Percentiles rank a stretch among this genome's conserved stretches.
These are phyloP conservation scores for Barnettozyma wickerhamii DNA, from an alignment of 805 yeast genomes.

Conservation along the genomic window DNA sequence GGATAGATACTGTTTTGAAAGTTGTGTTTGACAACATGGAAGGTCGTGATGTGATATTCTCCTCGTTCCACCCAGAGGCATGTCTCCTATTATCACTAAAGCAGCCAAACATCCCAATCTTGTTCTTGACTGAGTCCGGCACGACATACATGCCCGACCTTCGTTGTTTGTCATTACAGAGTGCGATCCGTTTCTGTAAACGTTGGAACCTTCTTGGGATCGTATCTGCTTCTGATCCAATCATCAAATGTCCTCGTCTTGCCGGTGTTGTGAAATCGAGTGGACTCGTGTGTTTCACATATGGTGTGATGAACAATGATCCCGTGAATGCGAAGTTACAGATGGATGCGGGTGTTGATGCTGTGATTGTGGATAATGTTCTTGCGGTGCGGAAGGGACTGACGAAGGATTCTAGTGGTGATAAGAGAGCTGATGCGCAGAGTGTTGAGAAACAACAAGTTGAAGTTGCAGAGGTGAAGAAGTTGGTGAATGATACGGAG, in stretches of 20 bases:
- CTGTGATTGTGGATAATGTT: constrained; percentile 95
- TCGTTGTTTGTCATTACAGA: constrained; percentile 82
- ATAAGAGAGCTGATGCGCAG: constrained; percentile 1
- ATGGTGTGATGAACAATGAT: constrained; percentile 78
- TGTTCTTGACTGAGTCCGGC: constrained; percentile 88
- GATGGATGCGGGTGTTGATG: constrained; percentile 94
- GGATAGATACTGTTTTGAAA: constrained; percentile 83
- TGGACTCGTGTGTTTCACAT: constrained; percentile 90
- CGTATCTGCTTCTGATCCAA: constrained; percentile 83
- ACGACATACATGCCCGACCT: constrained; percentile 83
- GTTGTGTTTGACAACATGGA: constrained; percentile 72
- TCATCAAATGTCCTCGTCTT: constrained; percentile 85
- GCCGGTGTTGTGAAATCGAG: constrained; percentile 87
- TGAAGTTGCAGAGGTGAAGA: constrained; percentile 5
- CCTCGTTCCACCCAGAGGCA: constrained; percentile 93
- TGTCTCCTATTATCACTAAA: constrained; percentile 82
- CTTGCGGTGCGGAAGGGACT: constrained; percentile 87
- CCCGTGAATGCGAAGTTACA: constrained; percentile 82
- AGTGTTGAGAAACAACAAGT: not conserved
- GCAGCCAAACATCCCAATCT: constrained; percentile 90
- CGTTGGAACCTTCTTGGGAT: constrained; percentile 91
- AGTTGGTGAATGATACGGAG: constrained; percentile 6
- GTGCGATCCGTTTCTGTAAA: constrained; percentile 85
- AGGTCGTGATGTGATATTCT: constrained; percentile 83
- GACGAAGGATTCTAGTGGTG: constrained; percentile 29